Evolutionary conservation across 2,329 filamentous ascomycete genomes (phyloP).

Genomic region (Cordyceps cateniannulata): DNA sequence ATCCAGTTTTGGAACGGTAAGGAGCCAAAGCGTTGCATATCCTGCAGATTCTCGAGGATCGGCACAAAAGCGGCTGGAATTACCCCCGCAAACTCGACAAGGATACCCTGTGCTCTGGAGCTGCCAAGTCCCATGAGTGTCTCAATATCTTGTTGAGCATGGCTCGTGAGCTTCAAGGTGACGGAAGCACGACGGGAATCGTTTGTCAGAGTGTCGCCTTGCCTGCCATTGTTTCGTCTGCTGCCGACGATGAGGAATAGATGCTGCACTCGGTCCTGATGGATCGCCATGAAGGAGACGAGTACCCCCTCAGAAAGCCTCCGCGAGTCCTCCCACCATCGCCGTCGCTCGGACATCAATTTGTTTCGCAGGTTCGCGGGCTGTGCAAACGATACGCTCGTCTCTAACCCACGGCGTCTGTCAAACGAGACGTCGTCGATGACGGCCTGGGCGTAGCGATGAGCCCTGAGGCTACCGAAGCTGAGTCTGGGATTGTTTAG

Average conservation of each 20-base stretch:
- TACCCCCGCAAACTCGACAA: slow-evolving; percentile 3
- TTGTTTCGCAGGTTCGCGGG: not conserved
- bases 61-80: slow-evolving; percentile 1
- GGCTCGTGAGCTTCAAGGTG: not conserved
- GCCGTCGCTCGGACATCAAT: not conserved
- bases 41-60: slow-evolving; percentile 5
- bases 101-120: not conserved
- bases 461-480: slow-evolving; percentile 3
- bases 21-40: not conserved
- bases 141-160: not conserved
- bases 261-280: not conserved
- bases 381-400: not conserved
- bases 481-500: not conserved
- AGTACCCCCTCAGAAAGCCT: slow-evolving; percentile 8
- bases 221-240: not conserved
- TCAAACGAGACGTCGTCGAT: not conserved
- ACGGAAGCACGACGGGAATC: not conserved
- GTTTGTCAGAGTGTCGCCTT: not conserved
- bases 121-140: slow-evolving; percentile 1
- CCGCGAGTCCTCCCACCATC: slow-evolving; percentile 7
- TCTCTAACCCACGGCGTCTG: not conserved
- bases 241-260: slow-evolving; percentile 3
- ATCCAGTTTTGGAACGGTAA: slow-evolving; percentile 10
- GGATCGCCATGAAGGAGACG: not conserved
- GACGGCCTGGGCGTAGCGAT: not conserved